Conservation (phyloP, 768 basidiomycete species). For the Amanita exitialis region DNA sequence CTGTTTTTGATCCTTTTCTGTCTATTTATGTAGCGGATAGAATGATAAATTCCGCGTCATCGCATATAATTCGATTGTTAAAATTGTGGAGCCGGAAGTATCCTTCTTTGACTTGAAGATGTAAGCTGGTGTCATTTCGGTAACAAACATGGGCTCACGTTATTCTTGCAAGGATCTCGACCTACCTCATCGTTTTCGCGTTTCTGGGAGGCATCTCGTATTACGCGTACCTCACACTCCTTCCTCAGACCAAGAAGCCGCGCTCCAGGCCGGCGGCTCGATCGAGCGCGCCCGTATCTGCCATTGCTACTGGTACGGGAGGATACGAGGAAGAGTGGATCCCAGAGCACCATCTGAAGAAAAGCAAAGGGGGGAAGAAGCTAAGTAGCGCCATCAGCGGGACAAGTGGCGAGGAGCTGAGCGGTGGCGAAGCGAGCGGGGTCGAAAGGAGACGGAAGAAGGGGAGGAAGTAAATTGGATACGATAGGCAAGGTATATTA, state of each 20-base stretch:
- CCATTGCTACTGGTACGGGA: slow-evolving; percentile 55
- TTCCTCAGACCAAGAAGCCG: slow-evolving; percentile 54
- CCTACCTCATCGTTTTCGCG: slow-evolving; percentile 61
- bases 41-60: slow-evolving; percentile 47
- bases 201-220: slow-evolving; percentile 56
- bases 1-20: background rate
- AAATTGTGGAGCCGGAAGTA: slow-evolving; percentile 69
- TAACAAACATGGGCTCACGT: background rate
- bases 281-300: slow-evolving; percentile 44
- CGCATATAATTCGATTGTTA: slow-evolving; percentile 69
- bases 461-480: slow-evolving; percentile 28
- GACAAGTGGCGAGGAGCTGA: slow-evolving; percentile 56
- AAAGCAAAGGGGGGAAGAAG: slow-evolving; percentile 42
- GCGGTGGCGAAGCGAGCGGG: slow-evolving; percentile 56
- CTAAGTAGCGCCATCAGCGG: slow-evolving; percentile 32
- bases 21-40: slow-evolving; percentile 21
- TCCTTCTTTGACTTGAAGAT: slow-evolving; percentile 76
- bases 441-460: slow-evolving; percentile 52
- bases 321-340: slow-evolving; percentile 89
- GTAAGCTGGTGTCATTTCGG: slow-evolving; percentile 31
- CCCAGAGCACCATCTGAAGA: slow-evolving; percentile 80
- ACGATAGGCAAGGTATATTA: background rate
- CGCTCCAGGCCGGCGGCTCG: slow-evolving; percentile 29
- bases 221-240: slow-evolving; percentile 53
- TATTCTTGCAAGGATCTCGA: slow-evolving; percentile 35